Evolutionary conservation across 495 filamentous ascomycete genomes (phyloP), one percentile per base, ranked within the genome.

Genomic region (Penicillium flavigenum): DNA sequence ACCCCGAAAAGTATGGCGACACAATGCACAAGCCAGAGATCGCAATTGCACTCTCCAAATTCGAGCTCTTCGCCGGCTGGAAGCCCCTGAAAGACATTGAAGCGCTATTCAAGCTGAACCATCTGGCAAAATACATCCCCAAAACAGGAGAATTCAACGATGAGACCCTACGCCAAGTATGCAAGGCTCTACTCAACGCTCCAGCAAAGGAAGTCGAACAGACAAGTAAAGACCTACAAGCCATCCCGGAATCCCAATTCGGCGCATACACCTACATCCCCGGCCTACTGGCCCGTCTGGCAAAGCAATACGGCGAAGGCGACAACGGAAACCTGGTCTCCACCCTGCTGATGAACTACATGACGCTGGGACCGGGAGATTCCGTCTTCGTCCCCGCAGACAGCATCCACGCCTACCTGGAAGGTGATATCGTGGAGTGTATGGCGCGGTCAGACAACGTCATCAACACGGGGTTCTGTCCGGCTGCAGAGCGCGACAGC

Each of bases 371-470:
- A 5, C 76, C 84, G 3, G 87, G 88, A 14, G 83, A 91, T 41
- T 80, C 85, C 3, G 79, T 93, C 44, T 89, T 81, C 64, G 86
- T 93, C 26, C 89, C 89, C 1, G 87, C 86, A 14, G 87, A 92
- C 59, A 88, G 86, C 17, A 88, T 91, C 51, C 88, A 92, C 62
- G 88, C 88, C 2, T 92, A 91, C 66, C 69, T 92, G 3, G 80
- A 81, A 44, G 90, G 90, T 0, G 86, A 91, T 68, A 90, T 92
- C 47, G 83, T 94, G 54, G 88, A 92, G 67, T 91, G 89, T 73
- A 92, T 94, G 89, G 89, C 88, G 3, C 83, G 89, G 20, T 87
- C 81, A 32, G 87, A 92, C 71, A 91, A 92, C 52, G 88, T 93
- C 24, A 76, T 92, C 12, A 89, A 88, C 58, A 81, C 81, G 4